Base-by-base conservation (phyloP, 2,329 filamentous ascomycete genomes). In the Rhynchosporium graminicola region DNA sequence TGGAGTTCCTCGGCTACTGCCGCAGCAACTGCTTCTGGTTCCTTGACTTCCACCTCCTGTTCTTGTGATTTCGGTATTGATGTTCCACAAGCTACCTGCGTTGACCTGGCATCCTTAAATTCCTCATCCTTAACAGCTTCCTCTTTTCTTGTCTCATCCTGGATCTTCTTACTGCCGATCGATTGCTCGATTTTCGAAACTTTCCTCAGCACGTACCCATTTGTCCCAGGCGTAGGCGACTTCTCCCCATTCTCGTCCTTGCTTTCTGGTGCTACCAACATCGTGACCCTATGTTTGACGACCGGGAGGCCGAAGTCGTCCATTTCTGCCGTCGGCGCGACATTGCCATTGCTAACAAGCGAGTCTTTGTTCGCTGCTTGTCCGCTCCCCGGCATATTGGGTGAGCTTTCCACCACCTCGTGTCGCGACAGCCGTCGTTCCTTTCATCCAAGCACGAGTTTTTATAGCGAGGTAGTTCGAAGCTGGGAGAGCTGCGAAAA, bases 281-380 rank as follows among this genome's bases (percentile, higher is more conserved):
- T 57, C 26, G 77, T 74, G 59, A 73, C 76, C 70, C 74, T 70
- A 70, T 74, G 80, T 69, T 80, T 83, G 73, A 79, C 80, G 65
- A 88, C 82, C 20, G 87, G 87, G 66, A 91, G 77, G 57, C 88
- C 88, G 73, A 91, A 91, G 68, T 91, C 88, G 74, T 91, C 88
- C 63, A 86, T 77, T 70, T 88, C 84, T 40, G 59, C 57, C 51
- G 51, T 47, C 48, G 65, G 51, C 65, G 55, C 63, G 50, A 52
- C 67, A 63, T 62, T 47, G 42, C 63, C 67, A 64, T 68, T 65
- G 61, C 47, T 63, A 52, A 58, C n/a, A 40, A n/a, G 64, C 61
- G 60, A 61, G 59, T 62, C 64, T 65, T 61, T 66, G 63, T 60
- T 67, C 58, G 59, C 60, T 65, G 67, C 61, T 50, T 69, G 67